A percentile compares a stretch with the other conserved stretches of the same genome.
Evolutionary conservation across 169 alveolate species (phyloP).

Genomic region (Plasmodium coatneyi): DNA sequence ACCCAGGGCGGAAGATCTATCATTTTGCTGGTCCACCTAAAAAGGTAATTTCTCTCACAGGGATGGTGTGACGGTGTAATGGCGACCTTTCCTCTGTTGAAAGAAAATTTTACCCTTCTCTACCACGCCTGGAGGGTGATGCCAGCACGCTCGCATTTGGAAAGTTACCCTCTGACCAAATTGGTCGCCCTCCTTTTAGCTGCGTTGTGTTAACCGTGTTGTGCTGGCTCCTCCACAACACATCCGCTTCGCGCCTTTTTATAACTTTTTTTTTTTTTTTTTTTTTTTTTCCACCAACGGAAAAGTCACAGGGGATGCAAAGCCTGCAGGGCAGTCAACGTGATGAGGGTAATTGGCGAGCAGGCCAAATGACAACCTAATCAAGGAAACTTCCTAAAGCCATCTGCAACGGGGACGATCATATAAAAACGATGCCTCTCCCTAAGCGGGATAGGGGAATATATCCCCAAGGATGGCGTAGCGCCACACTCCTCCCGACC

Average conservation of each 20-base stretch:
- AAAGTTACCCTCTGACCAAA: neutral
- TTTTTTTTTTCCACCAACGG: neutral
- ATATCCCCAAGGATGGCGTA: neutral
- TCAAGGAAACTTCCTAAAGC: neutral
- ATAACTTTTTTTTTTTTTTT: neutral
- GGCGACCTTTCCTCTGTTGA: neutral
- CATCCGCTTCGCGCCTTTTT: neutral
- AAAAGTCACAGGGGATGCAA: neutral
- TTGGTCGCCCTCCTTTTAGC: neutral
- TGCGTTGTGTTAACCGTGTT: neutral
- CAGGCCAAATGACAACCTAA: neutral
- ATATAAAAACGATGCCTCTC: neutral
- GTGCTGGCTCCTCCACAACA: neutral
- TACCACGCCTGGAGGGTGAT: neutral
- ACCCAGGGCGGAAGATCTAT: neutral
- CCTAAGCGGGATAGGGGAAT: neutral
- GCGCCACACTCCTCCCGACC: neutral
- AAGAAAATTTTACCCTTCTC: neutral
- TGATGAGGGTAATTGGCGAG: neutral
- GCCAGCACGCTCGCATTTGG: neutral
- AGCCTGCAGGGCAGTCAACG: neutral
- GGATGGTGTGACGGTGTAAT: neutral
- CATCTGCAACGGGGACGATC: neutral
- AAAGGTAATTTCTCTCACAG: neutral
- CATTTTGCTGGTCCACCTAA: neutral